A percentile compares a stretch with the other conserved stretches of the same genome.
phyloP scores from a whole-genome alignment of 2,329 filamentous ascomycete genomes.

The Penicillium sp. region DNA sequence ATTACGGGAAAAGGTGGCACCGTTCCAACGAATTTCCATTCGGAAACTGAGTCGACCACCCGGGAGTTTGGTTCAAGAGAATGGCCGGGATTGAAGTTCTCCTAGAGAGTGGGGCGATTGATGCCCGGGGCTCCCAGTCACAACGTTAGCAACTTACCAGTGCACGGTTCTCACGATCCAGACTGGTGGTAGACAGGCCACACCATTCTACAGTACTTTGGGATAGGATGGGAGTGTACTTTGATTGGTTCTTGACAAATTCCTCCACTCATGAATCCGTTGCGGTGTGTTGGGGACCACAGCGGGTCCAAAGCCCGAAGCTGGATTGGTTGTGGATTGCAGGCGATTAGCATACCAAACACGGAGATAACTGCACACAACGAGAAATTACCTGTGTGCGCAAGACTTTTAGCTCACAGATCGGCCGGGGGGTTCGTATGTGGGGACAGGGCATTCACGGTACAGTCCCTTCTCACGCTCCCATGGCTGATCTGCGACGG shows the following conservation, averaged over 20 bases:
- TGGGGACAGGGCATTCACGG: neutral
- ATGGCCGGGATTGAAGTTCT: neutral
- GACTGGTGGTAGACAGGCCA: neutral
- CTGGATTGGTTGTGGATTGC: neutral
- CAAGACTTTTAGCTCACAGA: neutral
- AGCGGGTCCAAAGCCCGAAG: neutral
- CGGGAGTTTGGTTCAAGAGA: neutral
- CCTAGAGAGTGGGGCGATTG: constrained; percentile 5
- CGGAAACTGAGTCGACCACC: constrained; percentile 5
- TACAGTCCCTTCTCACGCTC: neutral
- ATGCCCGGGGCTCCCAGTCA: neutral
- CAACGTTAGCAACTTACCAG: neutral
- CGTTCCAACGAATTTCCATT: neutral
- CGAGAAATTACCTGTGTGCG: neutral
- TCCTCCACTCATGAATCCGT: neutral
- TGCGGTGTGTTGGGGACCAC: neutral
- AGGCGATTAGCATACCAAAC: neutral
- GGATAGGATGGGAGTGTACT: neutral
- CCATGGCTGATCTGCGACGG: constrained; percentile 8
- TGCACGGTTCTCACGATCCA: neutral
- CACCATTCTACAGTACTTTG: neutral
- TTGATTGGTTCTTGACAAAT: neutral
- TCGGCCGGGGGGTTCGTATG: neutral
- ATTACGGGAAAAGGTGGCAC: neutral
- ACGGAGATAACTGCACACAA: neutral